A percentile compares a stretch with the other conserved stretches of the same genome.
These are phyloP conservation scores for Talaromyces thailandensis DNA, from an alignment of 495 filamentous ascomycete genomes.

Conservation along the genomic window DNA sequence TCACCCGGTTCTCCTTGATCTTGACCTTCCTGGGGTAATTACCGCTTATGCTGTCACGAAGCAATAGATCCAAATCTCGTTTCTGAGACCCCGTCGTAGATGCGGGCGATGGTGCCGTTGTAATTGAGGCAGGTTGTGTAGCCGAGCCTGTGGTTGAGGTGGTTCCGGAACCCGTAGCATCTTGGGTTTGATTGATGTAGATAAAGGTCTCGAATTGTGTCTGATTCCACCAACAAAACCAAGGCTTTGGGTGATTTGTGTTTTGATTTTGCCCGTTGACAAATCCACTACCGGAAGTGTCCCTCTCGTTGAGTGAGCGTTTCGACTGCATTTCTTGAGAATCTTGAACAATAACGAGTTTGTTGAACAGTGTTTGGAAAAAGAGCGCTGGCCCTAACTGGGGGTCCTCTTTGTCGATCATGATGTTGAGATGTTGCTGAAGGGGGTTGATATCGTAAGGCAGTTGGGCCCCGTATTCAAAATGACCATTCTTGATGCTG, in stretches of 20 bases:
- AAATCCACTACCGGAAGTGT: background rate
- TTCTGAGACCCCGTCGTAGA: slow-evolving; percentile 6
- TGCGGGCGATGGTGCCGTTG: background rate
- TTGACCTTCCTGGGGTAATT: slow-evolving; percentile 68
- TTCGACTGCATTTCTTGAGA: slow-evolving; percentile 12
- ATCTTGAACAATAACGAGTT: slow-evolving; percentile 67
- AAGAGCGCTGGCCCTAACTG: slow-evolving; percentile 66
- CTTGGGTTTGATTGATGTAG: slow-evolving; percentile 53
- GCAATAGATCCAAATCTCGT: slow-evolving; percentile 5
- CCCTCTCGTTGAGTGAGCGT: slow-evolving; percentile 8
- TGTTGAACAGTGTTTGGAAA: slow-evolving; percentile 64
- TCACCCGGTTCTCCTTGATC: slow-evolving; percentile 64
- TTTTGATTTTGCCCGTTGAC: slow-evolving; percentile 37
- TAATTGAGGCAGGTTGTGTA: background rate
- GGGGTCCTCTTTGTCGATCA: slow-evolving; percentile 54
- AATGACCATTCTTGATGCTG: slow-evolving; percentile 28
- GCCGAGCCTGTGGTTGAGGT: slow-evolving; percentile 12
- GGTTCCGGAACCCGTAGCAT: slow-evolving; percentile 10
- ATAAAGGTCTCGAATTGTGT: slow-evolving; percentile 77
- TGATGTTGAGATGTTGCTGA: slow-evolving; percentile 46
- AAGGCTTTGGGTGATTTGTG: slow-evolving; percentile 57
- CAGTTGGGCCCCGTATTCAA: slow-evolving; percentile 66
- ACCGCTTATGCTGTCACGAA: slow-evolving; percentile 10
- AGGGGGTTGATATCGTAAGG: slow-evolving; percentile 39
- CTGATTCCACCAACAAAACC: slow-evolving; percentile 84